Evolutionary conservation across 106 monocot genomes (phyloP).

Genomic region (Platanthera zijinensis): DNA sequence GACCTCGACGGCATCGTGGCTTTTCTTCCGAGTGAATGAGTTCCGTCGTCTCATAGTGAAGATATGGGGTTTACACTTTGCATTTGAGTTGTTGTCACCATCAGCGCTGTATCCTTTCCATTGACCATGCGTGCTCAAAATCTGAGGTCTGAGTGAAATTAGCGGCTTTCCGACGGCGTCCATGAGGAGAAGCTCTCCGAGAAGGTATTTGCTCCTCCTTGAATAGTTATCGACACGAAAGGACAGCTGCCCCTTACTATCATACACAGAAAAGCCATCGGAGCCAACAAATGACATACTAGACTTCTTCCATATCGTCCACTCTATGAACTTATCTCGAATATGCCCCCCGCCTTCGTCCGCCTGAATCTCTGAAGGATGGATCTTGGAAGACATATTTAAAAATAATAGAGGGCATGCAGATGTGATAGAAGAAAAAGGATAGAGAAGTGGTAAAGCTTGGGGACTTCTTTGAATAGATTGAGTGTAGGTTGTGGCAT

Average conservation of each 20-base stretch:
- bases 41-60: slow-evolving; percentile 42
- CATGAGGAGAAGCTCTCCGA: slow-evolving; percentile 62
- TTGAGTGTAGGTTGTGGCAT: too few relatives aligned
- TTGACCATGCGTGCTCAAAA: slow-evolving; percentile 51
- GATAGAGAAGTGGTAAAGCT: too few relatives aligned
- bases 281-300: slow-evolving; percentile 83
- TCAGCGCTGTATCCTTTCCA: slow-evolving; percentile 56
- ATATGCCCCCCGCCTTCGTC: not conserved
- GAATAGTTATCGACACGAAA: slow-evolving; percentile 91
- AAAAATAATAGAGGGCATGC: too few relatives aligned
- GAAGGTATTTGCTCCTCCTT: slow-evolving; percentile 40
- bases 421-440: too few relatives aligned
- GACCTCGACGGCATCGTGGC: slow-evolving; percentile 27
- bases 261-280: slow-evolving; percentile 72
- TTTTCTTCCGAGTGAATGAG: slow-evolving; percentile 12
- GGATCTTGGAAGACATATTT: not conserved
- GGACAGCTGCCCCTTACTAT: slow-evolving; percentile 42
- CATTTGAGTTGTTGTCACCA: too few relatives aligned
- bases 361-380: not conserved
- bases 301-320: slow-evolving; percentile 90
- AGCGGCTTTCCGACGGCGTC: slow-evolving; percentile 47
- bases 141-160: slow-evolving; percentile 53
- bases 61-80: slow-evolving; percentile 2
- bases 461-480: too few relatives aligned
- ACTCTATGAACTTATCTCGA: slow-evolving; percentile 9